Conservation (phyloP, 2,329 filamentous ascomycete species). For the Xylariaceae sp. region DNA sequence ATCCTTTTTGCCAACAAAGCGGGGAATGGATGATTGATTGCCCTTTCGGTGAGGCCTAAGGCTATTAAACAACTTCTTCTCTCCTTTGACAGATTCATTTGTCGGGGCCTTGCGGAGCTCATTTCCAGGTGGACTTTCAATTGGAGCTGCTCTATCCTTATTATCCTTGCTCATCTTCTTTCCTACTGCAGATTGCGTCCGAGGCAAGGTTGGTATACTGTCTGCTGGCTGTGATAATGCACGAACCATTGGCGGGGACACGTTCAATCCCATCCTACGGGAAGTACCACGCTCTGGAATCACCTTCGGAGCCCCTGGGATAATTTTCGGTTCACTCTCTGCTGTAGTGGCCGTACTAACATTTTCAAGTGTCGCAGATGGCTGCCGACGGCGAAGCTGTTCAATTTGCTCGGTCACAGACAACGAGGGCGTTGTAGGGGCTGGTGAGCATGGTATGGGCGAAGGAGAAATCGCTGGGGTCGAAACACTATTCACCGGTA, state of each 20-base stretch:
- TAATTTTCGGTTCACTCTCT: conserved; percentile 24
- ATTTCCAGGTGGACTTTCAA: conserved; percentile 32
- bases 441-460: conserved; percentile 20
- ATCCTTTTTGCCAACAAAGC: conserved; percentile 77
- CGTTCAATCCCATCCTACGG: conserved; percentile 49
- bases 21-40: conserved; percentile 78
- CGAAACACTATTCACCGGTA: conserved; percentile 24
- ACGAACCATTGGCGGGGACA: conserved; percentile 57
- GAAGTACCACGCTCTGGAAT: conserved; percentile 42
- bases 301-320: conserved; percentile 24
- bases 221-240: conserved; percentile 54
- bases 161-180: conserved; percentile 43
- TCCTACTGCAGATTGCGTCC: conserved; percentile 47
- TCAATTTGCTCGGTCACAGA: conserved; percentile 38
- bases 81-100: conserved; percentile 52
- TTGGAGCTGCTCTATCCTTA: conserved; percentile 29
- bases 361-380: conserved; percentile 39
- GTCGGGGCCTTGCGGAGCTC: conserved; percentile 39
- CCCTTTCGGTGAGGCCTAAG: conserved; percentile 68
- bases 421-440: conserved; percentile 13
- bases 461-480: conserved; percentile 24
- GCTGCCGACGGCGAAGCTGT: conserved; percentile 54
- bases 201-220: conserved; percentile 45
- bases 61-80: conserved; percentile 67
- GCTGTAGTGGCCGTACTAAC: conserved; percentile 21